Base-by-base conservation (phyloP, 1,139 yeast species). In the Pichiaceae sp. region DNA sequence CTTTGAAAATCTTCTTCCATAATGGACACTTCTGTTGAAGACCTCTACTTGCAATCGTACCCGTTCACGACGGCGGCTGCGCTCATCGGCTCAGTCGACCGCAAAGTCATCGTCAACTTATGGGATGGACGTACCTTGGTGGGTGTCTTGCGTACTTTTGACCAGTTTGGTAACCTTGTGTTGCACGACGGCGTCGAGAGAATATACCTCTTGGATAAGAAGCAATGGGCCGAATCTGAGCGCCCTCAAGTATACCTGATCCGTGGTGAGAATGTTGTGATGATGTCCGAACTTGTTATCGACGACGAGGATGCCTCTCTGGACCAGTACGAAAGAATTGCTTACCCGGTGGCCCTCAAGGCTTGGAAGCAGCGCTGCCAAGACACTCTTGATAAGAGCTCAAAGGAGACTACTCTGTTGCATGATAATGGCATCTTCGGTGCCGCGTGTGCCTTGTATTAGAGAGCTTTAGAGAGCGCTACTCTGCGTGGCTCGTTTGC, bases 51-150 rank as follows among this genome's bases (percentile, higher is more conserved):
- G 42, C 78, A 73, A 52, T 70, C 94, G 46, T 85, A 80, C 53
- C 87, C 94, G 24, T 91, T 89, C 64, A 91, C 97, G 37, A 91
- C 98, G 1, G 95, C 97, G 0, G 97, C 97, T 1, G 95, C 96
- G 21, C 76, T 91, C 38, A 87, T 91, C 32, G 96, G 95, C 20
- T 81, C 94, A 16, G 95, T 91, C 17, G 97, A 91, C 59, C 75
- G 95, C 59, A 80, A 79, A 52, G 81, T 86, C 29, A 80, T 86
- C 50, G 95, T 87, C 7, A 71, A 86, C 34, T 68, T 91, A 47
- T 80, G 96, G 56, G 98, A 89, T 56, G 97, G 97, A 26, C 73
- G 93, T 49, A 78, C 80, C 49, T 66, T 91, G 30, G 81, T 85
- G 58, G 99, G 98, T 24, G 85, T 89, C 21, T 68, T 91, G 49